phyloP scores from a whole-genome alignment of 441 rosid species.

The Hura crepitans region DNA sequence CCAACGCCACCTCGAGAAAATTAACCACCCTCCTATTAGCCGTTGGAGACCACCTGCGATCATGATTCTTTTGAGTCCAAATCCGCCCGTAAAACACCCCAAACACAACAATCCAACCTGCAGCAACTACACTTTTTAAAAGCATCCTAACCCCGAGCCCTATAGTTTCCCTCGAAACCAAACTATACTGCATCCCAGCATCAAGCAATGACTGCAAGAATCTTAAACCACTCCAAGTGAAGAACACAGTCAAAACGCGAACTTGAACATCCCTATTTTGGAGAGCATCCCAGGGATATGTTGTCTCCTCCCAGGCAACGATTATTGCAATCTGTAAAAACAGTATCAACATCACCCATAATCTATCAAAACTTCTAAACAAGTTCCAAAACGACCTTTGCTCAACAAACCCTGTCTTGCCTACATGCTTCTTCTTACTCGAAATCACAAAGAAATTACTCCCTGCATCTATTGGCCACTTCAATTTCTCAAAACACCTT shows the following conservation, averaged over 20 bases:
- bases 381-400: constrained; percentile 81
- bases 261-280: constrained; percentile 49
- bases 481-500: constrained; percentile 69
- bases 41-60: constrained; percentile 41
- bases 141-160: constrained; percentile 67
- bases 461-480: constrained; percentile 77
- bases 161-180: constrained; percentile 69
- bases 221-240: constrained; percentile 85
- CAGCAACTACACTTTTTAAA: constrained; percentile 55
- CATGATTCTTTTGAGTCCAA: constrained; percentile 58
- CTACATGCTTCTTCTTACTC: constrained; percentile 48
- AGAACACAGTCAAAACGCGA: constrained; percentile 58
- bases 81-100: constrained; percentile 56
- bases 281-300: constrained; percentile 61
- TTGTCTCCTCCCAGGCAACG: constrained; percentile 65
- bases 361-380: constrained; percentile 69
- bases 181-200: constrained; percentile 51
- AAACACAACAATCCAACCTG: constrained; percentile 59
- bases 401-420: constrained; percentile 92
- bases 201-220: constrained; percentile 75
- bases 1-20: constrained; percentile 57
- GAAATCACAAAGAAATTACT: constrained; percentile 60
- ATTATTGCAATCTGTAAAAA: constrained; percentile 74
- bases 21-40: constrained; percentile 39
- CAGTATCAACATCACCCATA: constrained; percentile 84